Conservation (phyloP, 306 rosid species). For the Begonia peltatifolia region DNA sequence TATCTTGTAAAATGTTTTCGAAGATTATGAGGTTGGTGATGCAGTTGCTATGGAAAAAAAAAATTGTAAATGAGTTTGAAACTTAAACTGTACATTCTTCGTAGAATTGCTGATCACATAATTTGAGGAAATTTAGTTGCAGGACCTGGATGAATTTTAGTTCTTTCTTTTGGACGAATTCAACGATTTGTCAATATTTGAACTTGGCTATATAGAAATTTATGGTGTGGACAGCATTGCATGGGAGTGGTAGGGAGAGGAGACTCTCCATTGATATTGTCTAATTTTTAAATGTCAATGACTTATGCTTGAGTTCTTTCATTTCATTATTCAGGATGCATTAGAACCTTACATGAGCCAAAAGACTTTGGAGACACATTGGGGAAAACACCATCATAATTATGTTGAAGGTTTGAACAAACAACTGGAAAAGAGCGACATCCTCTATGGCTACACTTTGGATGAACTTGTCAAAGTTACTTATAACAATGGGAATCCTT, state of each 20-base stretch:
- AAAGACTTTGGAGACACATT: constrained; percentile 62
- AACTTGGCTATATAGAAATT: neutral
- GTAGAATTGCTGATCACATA: too few relatives aligned
- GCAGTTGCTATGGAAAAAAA: too few relatives aligned
- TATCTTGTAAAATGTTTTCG: too few relatives aligned
- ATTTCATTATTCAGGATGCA: constrained; percentile 52
- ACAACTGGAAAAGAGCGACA: constrained; percentile 66
- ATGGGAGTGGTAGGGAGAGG: neutral
- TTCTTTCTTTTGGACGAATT: too few relatives aligned
- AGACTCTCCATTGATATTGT: neutral
- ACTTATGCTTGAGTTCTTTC: constrained; percentile 5
- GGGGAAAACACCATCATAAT: constrained; percentile 74
- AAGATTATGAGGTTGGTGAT: too few relatives aligned
- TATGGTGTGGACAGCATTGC: neutral
- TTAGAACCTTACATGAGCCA: constrained; percentile 83
- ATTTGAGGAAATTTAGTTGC: too few relatives aligned
- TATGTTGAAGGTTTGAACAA: constrained; percentile 61
- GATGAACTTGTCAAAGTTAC: constrained; percentile 87
- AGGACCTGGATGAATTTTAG: too few relatives aligned
- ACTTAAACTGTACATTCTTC: too few relatives aligned
- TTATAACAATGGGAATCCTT: constrained; percentile 84
- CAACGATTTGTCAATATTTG: too few relatives aligned
- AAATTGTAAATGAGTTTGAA: too few relatives aligned
- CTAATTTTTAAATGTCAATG: neutral
- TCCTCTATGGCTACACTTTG: constrained; percentile 65